phyloP scores from a whole-genome alignment of 1,139 yeast genomes.

The Pneumocystis jirovecii region DNA sequence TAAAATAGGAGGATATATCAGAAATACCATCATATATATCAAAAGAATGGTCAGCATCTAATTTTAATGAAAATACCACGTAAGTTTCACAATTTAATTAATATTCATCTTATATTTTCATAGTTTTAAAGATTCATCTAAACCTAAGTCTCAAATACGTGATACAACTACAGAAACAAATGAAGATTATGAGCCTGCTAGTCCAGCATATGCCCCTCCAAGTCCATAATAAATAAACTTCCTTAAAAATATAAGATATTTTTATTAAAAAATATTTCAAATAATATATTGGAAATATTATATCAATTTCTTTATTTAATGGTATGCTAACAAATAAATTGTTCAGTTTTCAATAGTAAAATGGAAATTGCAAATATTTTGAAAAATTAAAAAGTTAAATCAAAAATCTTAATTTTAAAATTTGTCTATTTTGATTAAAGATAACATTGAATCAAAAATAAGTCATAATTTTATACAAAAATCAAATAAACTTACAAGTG shows the following conservation, averaged over 20 bases:
- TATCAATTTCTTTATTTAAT: neutral
- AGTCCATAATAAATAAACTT: neutral
- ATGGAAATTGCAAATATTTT: neutral
- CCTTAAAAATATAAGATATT: neutral
- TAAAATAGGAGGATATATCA: constrained; percentile 6
- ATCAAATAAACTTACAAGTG: neutral
- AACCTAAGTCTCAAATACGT: neutral
- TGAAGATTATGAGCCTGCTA: constrained; percentile 25
- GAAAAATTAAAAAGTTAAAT: neutral
- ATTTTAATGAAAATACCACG: constrained; percentile 12
- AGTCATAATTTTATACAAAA: neutral
- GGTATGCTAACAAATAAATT: neutral
- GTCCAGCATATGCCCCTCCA: constrained; percentile 23
- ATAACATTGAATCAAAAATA: too few species aligned
- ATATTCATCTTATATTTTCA: constrained; percentile 27
- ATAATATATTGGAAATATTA: neutral
- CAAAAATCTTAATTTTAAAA: too few species aligned
- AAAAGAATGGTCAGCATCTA: constrained; percentile 15
- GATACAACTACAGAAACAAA: constrained; percentile 5
- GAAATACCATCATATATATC: constrained; percentile 10
- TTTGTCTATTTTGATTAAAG: too few species aligned
- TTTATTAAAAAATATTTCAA: neutral
- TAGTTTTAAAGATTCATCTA: constrained; percentile 27
- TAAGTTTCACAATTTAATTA: neutral
- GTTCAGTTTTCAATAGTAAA: neutral